Evolutionary conservation across 345 rosid species (phyloP).

Genomic region (Ricinus communis): DNA sequence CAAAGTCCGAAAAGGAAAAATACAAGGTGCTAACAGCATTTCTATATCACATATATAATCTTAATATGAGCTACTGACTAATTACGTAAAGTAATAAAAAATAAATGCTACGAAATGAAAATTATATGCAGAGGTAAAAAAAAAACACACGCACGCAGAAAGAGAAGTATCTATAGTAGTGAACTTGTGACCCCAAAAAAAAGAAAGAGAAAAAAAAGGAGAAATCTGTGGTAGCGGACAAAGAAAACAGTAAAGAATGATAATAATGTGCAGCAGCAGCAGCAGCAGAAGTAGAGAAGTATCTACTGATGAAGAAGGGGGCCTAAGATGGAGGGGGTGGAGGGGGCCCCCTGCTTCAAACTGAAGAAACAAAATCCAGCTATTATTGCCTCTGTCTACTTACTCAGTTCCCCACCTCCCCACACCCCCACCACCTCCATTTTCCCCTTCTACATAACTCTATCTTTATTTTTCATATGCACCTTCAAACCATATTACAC

Average conservation of each 20-base stretch:
- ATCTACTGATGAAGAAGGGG: constrained; percentile 4
- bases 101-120: no score
- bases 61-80: no score
- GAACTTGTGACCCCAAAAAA: no score
- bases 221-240: neutral
- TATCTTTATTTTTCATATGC: no score
- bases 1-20: no score
- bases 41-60: no score
- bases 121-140: no score
- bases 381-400: constrained; percentile 46
- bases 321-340: neutral
- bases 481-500: no score
- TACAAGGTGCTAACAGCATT: no score
- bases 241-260: constrained; percentile 7
- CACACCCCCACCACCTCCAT: constrained; percentile 3
- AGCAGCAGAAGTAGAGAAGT: constrained; percentile 3
- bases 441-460: neutral
- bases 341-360: constrained; percentile 31
- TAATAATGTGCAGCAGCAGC: constrained; percentile 13
- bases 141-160: no score
- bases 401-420: constrained; percentile 28
- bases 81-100: no score
- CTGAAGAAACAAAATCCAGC: constrained; percentile 40
- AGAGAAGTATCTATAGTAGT: no score
- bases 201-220: neutral